Evolutionary conservation across 257 asterid species (phyloP).

Genomic region (Solanum appendiculatum): DNA sequence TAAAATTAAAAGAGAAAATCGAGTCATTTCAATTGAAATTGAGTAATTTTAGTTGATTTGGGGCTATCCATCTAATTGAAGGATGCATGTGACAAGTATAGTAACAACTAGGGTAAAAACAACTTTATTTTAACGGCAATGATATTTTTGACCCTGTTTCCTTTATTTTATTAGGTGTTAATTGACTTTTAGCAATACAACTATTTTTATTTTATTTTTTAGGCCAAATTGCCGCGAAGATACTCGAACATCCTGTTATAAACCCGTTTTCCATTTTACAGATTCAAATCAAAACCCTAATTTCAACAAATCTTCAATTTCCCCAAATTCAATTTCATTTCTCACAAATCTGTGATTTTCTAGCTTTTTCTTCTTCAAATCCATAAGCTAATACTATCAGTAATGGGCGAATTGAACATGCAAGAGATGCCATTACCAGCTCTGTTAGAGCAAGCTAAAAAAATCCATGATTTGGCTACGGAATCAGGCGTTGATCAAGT

Average conservation of each 20-base stretch:
- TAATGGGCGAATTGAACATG: slow-evolving; percentile 38
- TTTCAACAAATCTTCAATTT: neutral
- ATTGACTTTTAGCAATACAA: neutral
- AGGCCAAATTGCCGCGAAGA: neutral
- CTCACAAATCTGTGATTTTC: neutral
- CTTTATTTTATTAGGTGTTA: too few species aligned
- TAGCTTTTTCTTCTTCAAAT: neutral
- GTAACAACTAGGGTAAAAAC: too few species aligned
- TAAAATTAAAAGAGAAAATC: too few species aligned
- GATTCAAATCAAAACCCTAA: neutral
- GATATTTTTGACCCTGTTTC: too few species aligned
- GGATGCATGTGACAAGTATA: too few species aligned
- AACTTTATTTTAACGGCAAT: too few species aligned
- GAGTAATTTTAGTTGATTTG: too few species aligned
- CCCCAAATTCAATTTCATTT: neutral
- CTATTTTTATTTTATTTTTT: too few species aligned
- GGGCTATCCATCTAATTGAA: too few species aligned
- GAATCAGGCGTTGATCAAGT: slow-evolving; percentile 32
- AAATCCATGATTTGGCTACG: slow-evolving; percentile 41
- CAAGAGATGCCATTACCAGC: slow-evolving; percentile 52
- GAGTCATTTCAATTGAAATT: too few species aligned
- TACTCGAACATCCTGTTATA: neutral
- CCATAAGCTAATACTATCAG: neutral
- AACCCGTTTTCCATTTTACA: neutral
- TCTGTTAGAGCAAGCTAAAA: slow-evolving; percentile 45